Evolutionary conservation across 192 early-diverging fungal species (phyloP).

Genomic region (Umbelopsis vinacea): DNA sequence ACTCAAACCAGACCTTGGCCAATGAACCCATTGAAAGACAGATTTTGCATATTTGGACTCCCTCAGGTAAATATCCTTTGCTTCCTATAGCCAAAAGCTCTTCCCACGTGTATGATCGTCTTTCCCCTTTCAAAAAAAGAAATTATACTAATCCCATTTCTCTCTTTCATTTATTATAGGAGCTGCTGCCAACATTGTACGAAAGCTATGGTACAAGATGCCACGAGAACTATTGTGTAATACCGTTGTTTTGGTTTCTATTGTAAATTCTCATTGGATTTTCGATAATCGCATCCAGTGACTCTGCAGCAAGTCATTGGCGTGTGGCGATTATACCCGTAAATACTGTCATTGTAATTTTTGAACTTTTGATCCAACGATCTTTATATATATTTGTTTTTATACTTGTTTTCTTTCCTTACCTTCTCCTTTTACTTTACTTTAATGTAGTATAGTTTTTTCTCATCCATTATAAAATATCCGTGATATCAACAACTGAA

Average conservation of each 20-base stretch:
- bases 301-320: not conserved
- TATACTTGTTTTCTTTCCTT: no score
- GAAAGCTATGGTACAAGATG: not conserved
- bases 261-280: constrained; percentile 24
- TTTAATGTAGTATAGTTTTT: no score
- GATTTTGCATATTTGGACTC: constrained; percentile 58
- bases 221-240: constrained; percentile 1
- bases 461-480: no score
- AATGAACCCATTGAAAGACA: constrained; percentile 48
- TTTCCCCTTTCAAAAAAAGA: not conserved
- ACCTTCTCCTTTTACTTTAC: no score
- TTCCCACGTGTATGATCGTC: no score
- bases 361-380: no score
- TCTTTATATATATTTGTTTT: no score
- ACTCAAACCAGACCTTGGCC: constrained; percentile 43
- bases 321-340: not conserved
- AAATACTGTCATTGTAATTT: not conserved
- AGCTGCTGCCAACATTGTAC: constrained; percentile 21
- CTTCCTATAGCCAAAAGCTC: no score
- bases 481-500: no score
- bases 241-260: constrained; percentile 24
- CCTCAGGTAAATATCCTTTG: constrained; percentile 34
- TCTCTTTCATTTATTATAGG: not conserved
- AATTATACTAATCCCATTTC: not conserved
- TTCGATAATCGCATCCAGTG: constrained; percentile 8